Base-by-base conservation (phyloP, 495 filamentous ascomycete species). In the Penicillium parvum region DNA sequence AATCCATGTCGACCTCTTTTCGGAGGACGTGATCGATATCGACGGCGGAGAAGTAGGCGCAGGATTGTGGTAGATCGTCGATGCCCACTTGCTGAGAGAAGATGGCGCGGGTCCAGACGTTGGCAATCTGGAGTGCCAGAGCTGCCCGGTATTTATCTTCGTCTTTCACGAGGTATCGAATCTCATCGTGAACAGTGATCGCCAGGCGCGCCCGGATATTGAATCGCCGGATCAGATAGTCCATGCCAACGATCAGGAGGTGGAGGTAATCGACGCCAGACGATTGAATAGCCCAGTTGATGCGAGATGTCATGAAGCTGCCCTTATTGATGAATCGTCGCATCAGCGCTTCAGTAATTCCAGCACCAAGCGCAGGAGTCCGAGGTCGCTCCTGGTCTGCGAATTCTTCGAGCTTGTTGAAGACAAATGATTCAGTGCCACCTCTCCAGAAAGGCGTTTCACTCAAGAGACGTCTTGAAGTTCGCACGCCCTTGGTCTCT, bases 281-380 rank as follows among this genome's bases (percentile, higher is more conserved):
- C 2, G 89, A 95, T 53, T 99, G 92, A 49, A 99, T 96, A 14
- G 92, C 92, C 92, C 92, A 99, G 60, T 99, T 99, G 69, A 99
- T 96, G 12, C 92, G 82, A 23, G 86, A 92, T 2, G 94, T 94
- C 71, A 99, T 85, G 67, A 91, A 99, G 33, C 84, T 88, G 20
- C 90, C 90, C 54, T 85, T 90, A 63, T 79, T 89, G 52, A 97
- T 81, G 57, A 83, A 94, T 22, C 87, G 81, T 30, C 82, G 73
- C 82, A 90, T 89, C 11, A 99, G 71, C 0, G 92, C 92, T 61
- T 97, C 90, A 0, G 92, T 99, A 57, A 99, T 97, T 8, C 92
- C 91, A 11, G 92, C 92, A 9, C 85, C 94, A n/a, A 99, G 74
- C 10, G 95, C 88, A 0, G 92, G 92, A 1, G 92, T 99, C 14